phyloP scores from a whole-genome alignment of 1,284 basidiomycete species.

The Exobasidium cylindrosporum region DNA sequence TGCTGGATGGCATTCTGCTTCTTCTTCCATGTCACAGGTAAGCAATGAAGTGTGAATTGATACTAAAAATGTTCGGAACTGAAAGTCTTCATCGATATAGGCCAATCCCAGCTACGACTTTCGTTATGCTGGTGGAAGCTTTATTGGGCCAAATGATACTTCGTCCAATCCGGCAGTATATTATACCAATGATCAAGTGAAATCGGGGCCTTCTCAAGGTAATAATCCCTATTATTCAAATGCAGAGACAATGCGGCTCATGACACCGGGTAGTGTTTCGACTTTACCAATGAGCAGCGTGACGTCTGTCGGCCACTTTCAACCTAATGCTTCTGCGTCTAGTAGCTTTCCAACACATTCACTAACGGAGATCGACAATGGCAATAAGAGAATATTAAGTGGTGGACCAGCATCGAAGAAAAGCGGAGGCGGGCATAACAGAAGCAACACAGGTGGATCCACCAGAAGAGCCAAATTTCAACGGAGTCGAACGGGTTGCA shows the following conservation, averaged over 20 bases:
- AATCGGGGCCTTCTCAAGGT: not conserved
- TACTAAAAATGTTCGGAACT: too few species aligned
- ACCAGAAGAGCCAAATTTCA: constrained; percentile 44
- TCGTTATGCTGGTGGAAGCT: not conserved
- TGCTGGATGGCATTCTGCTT: not conserved
- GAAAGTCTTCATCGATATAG: not conserved
- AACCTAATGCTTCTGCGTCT: not conserved
- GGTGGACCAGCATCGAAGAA: not conserved
- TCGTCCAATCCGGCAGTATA: not conserved
- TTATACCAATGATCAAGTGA: not conserved
- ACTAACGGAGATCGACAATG: not conserved
- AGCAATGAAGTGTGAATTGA: too few species aligned
- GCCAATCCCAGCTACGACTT: not conserved
- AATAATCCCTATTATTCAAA: not conserved
- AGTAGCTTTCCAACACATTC: not conserved
- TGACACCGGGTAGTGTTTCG: not conserved
- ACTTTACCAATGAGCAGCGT: not conserved
- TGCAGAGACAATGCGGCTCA: not conserved
- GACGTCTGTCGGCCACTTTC: not conserved
- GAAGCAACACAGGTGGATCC: constrained; percentile 20
- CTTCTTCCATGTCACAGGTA: not conserved
- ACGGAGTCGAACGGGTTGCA: constrained; percentile 42
- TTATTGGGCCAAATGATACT: too few species aligned
- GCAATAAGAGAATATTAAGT: too few species aligned
- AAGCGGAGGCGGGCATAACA: not conserved